These are phyloP conservation scores for Coccomyxa subellipsoidea DNA, from an alignment of 163 green algal species.

Conservation along the genomic window DNA sequence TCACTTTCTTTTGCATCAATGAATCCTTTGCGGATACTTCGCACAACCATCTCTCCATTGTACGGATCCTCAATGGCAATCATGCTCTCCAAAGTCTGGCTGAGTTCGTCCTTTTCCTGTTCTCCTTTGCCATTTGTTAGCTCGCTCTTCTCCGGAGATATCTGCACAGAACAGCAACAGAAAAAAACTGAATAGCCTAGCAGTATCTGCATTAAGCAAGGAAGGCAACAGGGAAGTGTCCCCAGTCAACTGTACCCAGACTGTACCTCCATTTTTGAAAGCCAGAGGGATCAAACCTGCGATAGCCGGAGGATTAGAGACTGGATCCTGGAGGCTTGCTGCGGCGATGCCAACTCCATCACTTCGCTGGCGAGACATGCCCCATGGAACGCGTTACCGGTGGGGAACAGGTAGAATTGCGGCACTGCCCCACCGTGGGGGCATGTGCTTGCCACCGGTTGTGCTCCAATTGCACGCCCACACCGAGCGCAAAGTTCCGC, in stretches of 20 bases:
- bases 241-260: background rate
- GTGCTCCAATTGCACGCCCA: conserved; percentile 33
- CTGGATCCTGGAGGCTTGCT: conserved; percentile 35
- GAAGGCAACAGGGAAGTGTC: background rate
- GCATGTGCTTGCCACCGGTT: conserved; percentile 39
- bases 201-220: background rate
- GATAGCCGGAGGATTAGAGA: conserved; percentile 27
- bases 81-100: conserved; percentile 47
- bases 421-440: conserved; percentile 34
- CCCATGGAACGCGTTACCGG: conserved; percentile 68
- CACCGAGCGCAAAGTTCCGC: conserved; percentile 55
- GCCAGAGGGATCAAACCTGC: conserved; percentile 5
- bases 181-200: background rate
- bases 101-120: conserved; percentile 11
- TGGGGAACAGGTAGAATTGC: conserved; percentile 65
- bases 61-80: conserved; percentile 62
- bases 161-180: background rate
- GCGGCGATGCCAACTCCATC: conserved; percentile 25
- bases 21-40: conserved; percentile 54
- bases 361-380: conserved; percentile 59
- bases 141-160: background rate
- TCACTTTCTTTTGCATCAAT: background rate
- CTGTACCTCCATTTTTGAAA: background rate
- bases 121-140: background rate
- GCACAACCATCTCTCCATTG: conserved; percentile 58